These are phyloP conservation scores for Podospora pseudopauciseta DNA, from an alignment of 495 filamentous ascomycete species.

Conservation along the genomic window DNA sequence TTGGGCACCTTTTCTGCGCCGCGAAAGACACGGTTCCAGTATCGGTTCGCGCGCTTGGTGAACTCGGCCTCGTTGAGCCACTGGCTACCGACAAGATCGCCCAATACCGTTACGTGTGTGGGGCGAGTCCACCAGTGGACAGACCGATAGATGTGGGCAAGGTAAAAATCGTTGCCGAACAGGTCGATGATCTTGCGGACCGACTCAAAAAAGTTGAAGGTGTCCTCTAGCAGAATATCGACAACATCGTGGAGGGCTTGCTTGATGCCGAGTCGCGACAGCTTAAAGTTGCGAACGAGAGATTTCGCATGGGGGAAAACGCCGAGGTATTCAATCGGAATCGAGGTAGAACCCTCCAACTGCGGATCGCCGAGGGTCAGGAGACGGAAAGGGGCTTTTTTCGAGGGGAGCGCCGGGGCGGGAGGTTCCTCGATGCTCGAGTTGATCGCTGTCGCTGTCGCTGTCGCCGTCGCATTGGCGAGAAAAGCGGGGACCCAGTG, in stretches of 20 bases:
- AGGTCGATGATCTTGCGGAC: slow-evolving; percentile 79
- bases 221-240: slow-evolving; percentile 56
- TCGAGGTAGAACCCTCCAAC: slow-evolving; percentile 86
- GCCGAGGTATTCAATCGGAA: slow-evolving; percentile 58
- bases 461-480: slow-evolving; percentile 18
- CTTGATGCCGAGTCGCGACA: slow-evolving; percentile 43
- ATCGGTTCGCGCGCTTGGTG: slow-evolving; percentile 61
- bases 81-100: slow-evolving; percentile 92
- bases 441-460: slow-evolving; percentile 13
- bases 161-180: slow-evolving; percentile 89
- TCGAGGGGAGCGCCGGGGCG: slow-evolving; percentile 24
- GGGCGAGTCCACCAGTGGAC: slow-evolving; percentile 75
- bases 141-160: slow-evolving; percentile 88
- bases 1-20: slow-evolving; percentile 66
- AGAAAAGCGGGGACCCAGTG: slow-evolving; percentile 35
- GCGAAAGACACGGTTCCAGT: slow-evolving; percentile 77
- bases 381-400: slow-evolving; percentile 70
- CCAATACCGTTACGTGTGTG: slow-evolving; percentile 84
- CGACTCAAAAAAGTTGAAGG: slow-evolving; percentile 58
- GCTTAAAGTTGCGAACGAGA: slow-evolving; percentile 50
- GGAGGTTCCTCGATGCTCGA: slow-evolving; percentile 8
- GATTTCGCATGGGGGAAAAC: slow-evolving; percentile 55
- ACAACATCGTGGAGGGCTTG: slow-evolving; percentile 50
- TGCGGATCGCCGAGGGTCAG: slow-evolving; percentile 92
- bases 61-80: slow-evolving; percentile 91